Evolutionary conservation across 495 filamentous ascomycete genomes (phyloP).

Genomic region (Copromyces sp.): DNA sequence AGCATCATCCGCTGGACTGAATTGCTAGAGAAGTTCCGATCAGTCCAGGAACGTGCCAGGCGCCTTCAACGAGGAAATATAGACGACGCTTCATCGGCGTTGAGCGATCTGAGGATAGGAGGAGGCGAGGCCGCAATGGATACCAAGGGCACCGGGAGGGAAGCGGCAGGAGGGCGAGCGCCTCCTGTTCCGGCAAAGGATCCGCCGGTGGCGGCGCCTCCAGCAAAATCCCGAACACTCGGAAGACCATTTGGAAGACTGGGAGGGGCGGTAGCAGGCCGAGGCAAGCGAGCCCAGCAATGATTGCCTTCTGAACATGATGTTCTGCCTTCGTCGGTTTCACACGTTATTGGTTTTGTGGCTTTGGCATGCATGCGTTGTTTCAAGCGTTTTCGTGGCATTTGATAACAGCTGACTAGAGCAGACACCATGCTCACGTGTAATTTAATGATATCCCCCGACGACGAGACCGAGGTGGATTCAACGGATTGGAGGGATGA

Average conservation of each 20-base stretch:
- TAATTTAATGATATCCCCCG: conserved; percentile 7
- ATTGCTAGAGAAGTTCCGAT: conserved; percentile 90
- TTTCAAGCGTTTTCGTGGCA: background rate
- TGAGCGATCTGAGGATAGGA: conserved; percentile 32
- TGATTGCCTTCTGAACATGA: conserved; percentile 15
- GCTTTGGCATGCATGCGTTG: background rate
- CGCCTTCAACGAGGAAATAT: conserved; percentile 34
- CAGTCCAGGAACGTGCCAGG: conserved; percentile 70
- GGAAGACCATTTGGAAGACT: conserved; percentile 59
- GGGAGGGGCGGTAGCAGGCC: conserved; percentile 53
- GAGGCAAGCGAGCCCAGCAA: conserved; percentile 37
- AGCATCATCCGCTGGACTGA: conserved; percentile 82
- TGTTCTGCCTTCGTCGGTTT: background rate
- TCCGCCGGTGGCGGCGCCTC: conserved; percentile 18
- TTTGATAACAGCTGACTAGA: conserved; percentile 11
- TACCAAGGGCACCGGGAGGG: conserved; percentile 32
- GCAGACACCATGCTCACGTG: conserved; percentile 7
- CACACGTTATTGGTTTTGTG: background rate
- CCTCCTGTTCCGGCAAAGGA: conserved; percentile 35
- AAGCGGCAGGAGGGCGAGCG: conserved; percentile 22
- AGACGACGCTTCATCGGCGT: conserved; percentile 29
- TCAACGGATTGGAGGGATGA: background rate
- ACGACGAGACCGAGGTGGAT: background rate
- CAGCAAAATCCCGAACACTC: conserved; percentile 29
- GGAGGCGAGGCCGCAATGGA: conserved; percentile 31